Evolutionary conservation across 2,329 filamentous ascomycete genomes (phyloP).

Genomic region (Botryotinia convoluta): DNA sequence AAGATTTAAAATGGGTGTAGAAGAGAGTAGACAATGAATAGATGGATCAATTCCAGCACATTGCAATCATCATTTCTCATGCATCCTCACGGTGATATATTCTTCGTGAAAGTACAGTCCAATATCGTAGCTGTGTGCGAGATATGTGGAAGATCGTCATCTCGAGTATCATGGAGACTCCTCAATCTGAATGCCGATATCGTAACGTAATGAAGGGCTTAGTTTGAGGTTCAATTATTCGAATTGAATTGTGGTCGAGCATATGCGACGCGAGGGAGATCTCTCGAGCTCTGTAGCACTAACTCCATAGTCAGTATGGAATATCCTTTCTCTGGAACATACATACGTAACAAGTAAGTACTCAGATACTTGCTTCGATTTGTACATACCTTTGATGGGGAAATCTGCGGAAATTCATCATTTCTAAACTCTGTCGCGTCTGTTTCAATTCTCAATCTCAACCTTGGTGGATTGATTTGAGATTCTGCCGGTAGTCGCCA

Average conservation of each 20-base stretch:
- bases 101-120: neutral
- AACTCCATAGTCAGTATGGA: no score
- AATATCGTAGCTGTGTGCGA: neutral
- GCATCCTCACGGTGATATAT: neutral
- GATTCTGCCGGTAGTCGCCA: neutral
- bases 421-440: neutral
- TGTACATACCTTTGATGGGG: neutral
- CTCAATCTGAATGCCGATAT: neutral
- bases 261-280: neutral
- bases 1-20: neutral
- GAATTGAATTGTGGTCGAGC: neutral
- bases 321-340: neutral
- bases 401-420: neutral
- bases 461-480: neutral
- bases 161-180: neutral
- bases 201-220: neutral
- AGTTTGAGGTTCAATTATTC: neutral
- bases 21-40: neutral
- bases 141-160: no score
- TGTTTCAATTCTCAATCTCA: neutral
- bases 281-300: neutral
- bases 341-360: neutral
- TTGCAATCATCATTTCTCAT: neutral
- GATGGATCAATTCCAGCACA: neutral
- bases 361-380: neutral